Percentiles rank a stretch among this genome's conserved stretches.
Conservation (phyloP, 164 flowering plant species). For the Stephania yunnanensis region DNA sequence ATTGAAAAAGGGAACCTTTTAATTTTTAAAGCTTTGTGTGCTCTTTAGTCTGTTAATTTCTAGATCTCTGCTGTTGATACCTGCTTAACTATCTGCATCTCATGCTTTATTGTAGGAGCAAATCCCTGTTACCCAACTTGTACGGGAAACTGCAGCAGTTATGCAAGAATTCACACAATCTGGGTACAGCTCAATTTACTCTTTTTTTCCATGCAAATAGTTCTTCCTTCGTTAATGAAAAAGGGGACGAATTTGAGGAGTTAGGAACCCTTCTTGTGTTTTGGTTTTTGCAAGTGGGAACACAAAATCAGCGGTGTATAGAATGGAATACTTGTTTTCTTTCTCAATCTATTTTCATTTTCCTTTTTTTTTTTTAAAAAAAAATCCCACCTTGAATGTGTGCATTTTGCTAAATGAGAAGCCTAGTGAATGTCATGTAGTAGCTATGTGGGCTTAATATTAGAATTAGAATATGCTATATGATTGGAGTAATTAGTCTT, state of each 20-base stretch:
- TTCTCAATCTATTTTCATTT: neutral
- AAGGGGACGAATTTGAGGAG: neutral
- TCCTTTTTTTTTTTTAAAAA: neutral
- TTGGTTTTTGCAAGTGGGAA: neutral
- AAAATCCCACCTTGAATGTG: too few relatives aligned
- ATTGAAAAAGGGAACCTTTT: neutral
- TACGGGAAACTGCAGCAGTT: constrained; percentile 93
- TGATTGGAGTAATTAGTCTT: too few relatives aligned
- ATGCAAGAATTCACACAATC: constrained; percentile 99
- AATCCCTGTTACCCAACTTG: constrained; percentile 93
- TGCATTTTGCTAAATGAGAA: too few relatives aligned
- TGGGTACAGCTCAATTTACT: constrained; percentile 44
- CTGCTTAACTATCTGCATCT: neutral
- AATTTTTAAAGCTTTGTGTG: neutral
- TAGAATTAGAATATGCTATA: too few relatives aligned
- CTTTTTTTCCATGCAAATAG: neutral
- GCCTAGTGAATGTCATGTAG: too few relatives aligned
- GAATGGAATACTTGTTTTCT: neutral
- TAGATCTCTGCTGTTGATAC: neutral
- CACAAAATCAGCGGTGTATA: neutral
- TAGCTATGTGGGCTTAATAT: too few relatives aligned
- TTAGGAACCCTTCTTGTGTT: neutral
- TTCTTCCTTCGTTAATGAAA: neutral
- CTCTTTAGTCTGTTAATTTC: neutral
- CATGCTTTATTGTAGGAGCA: constrained; percentile 48